These are phyloP conservation scores for Epichloe scottii DNA, from an alignment of 2,329 filamentous ascomycete species.

Conservation along the genomic window DNA sequence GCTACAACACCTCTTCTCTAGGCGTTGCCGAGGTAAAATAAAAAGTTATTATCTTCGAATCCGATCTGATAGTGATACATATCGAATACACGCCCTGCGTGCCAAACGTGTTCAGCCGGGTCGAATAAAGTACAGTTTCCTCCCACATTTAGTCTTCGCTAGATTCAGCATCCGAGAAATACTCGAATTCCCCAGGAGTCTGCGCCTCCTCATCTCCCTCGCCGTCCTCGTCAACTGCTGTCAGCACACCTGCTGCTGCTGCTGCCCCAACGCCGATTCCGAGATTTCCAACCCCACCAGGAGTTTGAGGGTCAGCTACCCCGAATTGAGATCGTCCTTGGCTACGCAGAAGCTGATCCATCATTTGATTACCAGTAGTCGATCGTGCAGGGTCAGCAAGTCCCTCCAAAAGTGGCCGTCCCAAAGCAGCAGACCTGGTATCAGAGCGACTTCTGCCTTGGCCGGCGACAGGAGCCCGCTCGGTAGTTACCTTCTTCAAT, in stretches of 20 bases:
- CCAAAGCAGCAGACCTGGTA: constrained; percentile 17
- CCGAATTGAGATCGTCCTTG: constrained; percentile 23
- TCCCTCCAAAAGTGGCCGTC: constrained; percentile 23
- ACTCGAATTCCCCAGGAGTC: constrained; percentile 63
- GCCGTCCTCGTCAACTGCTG: constrained; percentile 74
- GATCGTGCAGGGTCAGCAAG: constrained; percentile 21
- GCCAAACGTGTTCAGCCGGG: neutral
- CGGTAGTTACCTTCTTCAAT: constrained; percentile 64
- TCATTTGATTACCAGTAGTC: constrained; percentile 19
- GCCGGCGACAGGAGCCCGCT: constrained; percentile 47
- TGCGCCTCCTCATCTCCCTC: constrained; percentile 62
- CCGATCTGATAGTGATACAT: constrained; percentile 6
- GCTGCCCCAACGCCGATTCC: constrained; percentile 41
- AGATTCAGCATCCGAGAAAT: constrained; percentile 55
- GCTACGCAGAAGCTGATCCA: constrained; percentile 32
- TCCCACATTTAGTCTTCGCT: constrained; percentile 15
- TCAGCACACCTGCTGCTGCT: constrained; percentile 68
- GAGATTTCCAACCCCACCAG: constrained; percentile 30
- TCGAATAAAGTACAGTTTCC: neutral
- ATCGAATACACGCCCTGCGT: constrained; percentile 6
- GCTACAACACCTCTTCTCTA: neutral
- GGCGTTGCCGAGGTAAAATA: neutral
- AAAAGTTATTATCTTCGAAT: neutral
- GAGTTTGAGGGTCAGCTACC: constrained; percentile 16
- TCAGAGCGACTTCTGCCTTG: constrained; percentile 17